A percentile compares a stretch with the other conserved stretches of the same genome.
phyloP scores from a whole-genome alignment of 2,329 filamentous ascomycete species.

The Sordariomycetes sp. region DNA sequence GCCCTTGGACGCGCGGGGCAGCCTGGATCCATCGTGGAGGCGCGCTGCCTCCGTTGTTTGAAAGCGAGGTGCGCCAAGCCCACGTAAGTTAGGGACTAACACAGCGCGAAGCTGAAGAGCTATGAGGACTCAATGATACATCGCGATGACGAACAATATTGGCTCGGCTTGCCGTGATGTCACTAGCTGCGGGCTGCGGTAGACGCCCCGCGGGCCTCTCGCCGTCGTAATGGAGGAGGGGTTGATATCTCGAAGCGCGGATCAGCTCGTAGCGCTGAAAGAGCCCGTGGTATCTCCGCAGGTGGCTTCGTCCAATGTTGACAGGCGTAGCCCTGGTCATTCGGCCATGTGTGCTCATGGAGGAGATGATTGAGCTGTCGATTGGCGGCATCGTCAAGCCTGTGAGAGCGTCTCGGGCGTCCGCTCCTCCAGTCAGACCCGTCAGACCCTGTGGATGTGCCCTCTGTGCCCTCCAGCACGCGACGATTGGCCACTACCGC shows the following conservation, averaged over 20 bases:
- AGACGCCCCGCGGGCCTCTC: neutral
- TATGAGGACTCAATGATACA: neutral
- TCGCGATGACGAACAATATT: neutral
- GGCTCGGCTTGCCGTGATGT: neutral
- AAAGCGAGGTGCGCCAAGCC: neutral
- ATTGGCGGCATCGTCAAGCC: neutral
- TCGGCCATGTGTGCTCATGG: neutral
- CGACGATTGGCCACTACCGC: neutral
- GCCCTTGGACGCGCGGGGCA: too few species aligned
- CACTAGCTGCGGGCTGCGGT: neutral
- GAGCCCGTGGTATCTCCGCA: neutral
- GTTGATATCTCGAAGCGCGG: neutral
- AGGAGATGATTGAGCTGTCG: neutral
- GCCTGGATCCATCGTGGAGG: neutral
- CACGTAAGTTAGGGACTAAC: neutral
- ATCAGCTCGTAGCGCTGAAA: neutral
- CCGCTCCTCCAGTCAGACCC: neutral
- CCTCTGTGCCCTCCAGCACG: neutral
- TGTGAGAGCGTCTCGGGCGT: neutral
- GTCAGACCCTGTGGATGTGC: neutral
- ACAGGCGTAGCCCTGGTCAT: neutral
- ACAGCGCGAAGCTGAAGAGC: too few species aligned
- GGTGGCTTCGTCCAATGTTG: neutral
- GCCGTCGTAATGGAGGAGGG: neutral
- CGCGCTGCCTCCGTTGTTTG: neutral